Conservation (phyloP, 2,329 filamentous ascomycete species). For the Cladosporium sphaerospermum region DNA sequence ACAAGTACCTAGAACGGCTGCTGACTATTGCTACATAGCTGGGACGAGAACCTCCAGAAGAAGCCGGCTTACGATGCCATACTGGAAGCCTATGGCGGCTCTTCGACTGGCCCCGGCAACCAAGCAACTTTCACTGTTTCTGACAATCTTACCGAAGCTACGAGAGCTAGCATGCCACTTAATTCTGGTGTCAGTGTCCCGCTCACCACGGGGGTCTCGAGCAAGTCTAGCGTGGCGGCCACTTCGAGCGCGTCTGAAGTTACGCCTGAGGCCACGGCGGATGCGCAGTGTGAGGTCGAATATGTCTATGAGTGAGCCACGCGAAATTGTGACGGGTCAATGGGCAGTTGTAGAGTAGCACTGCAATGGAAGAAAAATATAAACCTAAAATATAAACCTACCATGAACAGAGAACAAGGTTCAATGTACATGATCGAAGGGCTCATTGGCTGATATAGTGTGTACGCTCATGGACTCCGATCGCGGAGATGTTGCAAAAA, state of each 20-base stretch:
- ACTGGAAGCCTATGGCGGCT: constrained; percentile 15
- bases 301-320: not conserved
- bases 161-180: not conserved
- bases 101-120: not conserved
- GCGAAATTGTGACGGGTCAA: too few species aligned
- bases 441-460: too few species aligned
- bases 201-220: not conserved
- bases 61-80: constrained; percentile 34
- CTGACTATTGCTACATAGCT: not conserved
- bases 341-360: too few species aligned
- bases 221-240: not conserved
- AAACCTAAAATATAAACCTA: too few species aligned
- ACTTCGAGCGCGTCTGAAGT: not conserved
- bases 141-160: not conserved
- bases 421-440: too few species aligned
- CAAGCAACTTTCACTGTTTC: not conserved
- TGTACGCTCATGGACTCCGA: too few species aligned
- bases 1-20: constrained; percentile 2
- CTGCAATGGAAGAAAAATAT: too few species aligned
- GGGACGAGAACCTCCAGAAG: constrained; percentile 22
- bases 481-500: too few species aligned
- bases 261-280: not conserved
- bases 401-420: too few species aligned
- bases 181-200: not conserved
- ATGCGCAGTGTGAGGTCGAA: not conserved